These are phyloP conservation scores for Francoa sonchifolia DNA, from an alignment of 441 rosid species.

Conservation along the genomic window DNA sequence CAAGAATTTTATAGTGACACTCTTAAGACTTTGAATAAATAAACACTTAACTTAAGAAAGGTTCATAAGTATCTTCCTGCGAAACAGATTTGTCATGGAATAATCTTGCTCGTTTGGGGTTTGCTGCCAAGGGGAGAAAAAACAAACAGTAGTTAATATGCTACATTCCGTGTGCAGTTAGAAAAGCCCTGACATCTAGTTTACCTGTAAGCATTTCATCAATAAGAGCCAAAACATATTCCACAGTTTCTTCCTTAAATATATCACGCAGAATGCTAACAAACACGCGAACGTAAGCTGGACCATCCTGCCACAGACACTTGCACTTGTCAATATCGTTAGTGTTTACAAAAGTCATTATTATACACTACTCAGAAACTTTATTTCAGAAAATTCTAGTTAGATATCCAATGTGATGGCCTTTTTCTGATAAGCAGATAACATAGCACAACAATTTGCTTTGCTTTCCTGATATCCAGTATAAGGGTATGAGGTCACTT, in stretches of 20 bases:
- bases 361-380: too few species aligned
- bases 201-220: slow-evolving; percentile 91
- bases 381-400: too few species aligned
- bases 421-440: too few species aligned
- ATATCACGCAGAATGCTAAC: slow-evolving; percentile 76
- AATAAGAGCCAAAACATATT: slow-evolving; percentile 86
- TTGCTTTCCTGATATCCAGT: too few species aligned
- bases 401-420: too few species aligned
- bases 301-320: slow-evolving; percentile 64
- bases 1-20: neutral
- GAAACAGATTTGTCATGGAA: slow-evolving; percentile 80
- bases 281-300: slow-evolving; percentile 77
- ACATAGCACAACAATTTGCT: too few species aligned
- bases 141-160: slow-evolving; percentile 12
- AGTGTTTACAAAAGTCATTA: neutral
- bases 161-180: slow-evolving; percentile 1
- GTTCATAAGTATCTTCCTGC: slow-evolving; percentile 77
- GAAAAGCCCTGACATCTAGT: slow-evolving; percentile 6
- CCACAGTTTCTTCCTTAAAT: slow-evolving; percentile 91
- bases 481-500: too few species aligned
- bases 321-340: slow-evolving; percentile 8
- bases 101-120: slow-evolving; percentile 78
- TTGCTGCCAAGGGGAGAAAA: slow-evolving; percentile 43
- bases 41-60: slow-evolving; percentile 81
- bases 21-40: neutral